Evolutionary conservation across 257 asterid genomes (phyloP), one percentile per base, ranked within the genome.

Genomic region (Ehretia macrophylla): DNA sequence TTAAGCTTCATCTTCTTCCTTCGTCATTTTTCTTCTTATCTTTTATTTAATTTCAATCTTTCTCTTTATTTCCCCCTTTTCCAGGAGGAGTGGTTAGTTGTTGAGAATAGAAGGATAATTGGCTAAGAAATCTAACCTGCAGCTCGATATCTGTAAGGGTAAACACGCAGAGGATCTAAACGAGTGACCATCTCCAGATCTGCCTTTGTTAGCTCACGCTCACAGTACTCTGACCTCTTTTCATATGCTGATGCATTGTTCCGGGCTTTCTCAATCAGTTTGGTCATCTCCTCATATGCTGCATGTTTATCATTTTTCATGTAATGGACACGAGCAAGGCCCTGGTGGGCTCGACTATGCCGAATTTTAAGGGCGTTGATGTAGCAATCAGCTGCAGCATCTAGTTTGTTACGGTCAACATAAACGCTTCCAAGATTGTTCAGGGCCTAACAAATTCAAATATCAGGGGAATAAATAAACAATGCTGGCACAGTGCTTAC

Each of bases 261-360:
- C 58, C 81, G 79, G 19, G 99, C 96, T 76, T 87, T 93, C 59
- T 83, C 93, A 38, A 90, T 87, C 79, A 93, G 82, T 68, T 85
- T 85, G 0, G 96, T 89, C 95, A 93, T 93, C 83, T 93, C 99
- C 16, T 85, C 85, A 52, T 87, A 90, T 0, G 99, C 99, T 23
- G 95, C 90, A 48, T 71, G 79, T 71, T 89, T 93, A 53, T 93
- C 95, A 22, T 93, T 77, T 66, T 79, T 85, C 59, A 93, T 75
- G 71, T 51, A 90, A 82, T 90, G 94, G 70, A 90, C 99, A 17
- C 99, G 99, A 42, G 99, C 99, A 51, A 93, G 96, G 63, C 99
- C 99, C 60, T 93, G 97, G 76, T 93, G 97, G 56, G 99, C 99
- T 32, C 99, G 83, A 9, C 97, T 93, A 59, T 90, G 97, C 71